Conservation (phyloP, 2,329 filamentous ascomycete species). For the Talaromyces sp. region DNA sequence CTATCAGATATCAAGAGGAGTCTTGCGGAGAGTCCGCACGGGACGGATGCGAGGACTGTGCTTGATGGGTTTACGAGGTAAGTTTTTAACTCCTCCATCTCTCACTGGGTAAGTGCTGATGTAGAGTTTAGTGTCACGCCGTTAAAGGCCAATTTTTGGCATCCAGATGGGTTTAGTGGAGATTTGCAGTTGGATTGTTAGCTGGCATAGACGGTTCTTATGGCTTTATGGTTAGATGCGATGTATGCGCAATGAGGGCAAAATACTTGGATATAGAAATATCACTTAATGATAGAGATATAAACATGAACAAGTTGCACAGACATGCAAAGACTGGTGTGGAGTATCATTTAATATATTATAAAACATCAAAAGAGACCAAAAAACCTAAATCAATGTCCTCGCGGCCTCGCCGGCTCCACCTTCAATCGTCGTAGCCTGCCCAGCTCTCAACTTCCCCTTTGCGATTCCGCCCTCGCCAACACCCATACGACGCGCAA, state of each 20-base stretch:
- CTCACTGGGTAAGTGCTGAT: neutral
- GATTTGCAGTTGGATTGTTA: slow-evolving; percentile 59
- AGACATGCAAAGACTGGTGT: neutral
- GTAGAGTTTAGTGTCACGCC: slow-evolving; percentile 66
- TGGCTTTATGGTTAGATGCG: neutral
- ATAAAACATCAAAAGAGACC: slow-evolving; percentile 5
- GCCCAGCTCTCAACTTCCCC: slow-evolving; percentile 52
- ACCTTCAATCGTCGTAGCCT: slow-evolving; percentile 55
- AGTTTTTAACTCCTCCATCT: slow-evolving; percentile 6
- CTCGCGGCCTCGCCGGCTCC: slow-evolving; percentile 60
- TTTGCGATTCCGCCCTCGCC: slow-evolving; percentile 69
- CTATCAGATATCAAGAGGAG: slow-evolving; percentile 82
- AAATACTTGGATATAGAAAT: neutral
- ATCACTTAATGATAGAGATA: neutral
- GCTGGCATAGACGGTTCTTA: neutral
- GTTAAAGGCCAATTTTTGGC: slow-evolving; percentile 84
- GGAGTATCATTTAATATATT: slow-evolving; percentile 14
- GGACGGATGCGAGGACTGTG: slow-evolving; percentile 87
- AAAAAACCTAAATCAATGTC: slow-evolving; percentile 34
- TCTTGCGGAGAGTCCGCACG: slow-evolving; percentile 69
- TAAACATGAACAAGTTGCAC: slow-evolving; percentile 1
- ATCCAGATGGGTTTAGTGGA: slow-evolving; percentile 60
- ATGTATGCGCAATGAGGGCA: neutral
- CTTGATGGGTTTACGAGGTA: slow-evolving; percentile 79
- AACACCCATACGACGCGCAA: slow-evolving; percentile 92